Percentiles rank a stretch among this genome's conserved stretches.
These are phyloP conservation scores for Boehmeria nivea DNA, from an alignment of 306 rosid species.

Conservation along the genomic window DNA sequence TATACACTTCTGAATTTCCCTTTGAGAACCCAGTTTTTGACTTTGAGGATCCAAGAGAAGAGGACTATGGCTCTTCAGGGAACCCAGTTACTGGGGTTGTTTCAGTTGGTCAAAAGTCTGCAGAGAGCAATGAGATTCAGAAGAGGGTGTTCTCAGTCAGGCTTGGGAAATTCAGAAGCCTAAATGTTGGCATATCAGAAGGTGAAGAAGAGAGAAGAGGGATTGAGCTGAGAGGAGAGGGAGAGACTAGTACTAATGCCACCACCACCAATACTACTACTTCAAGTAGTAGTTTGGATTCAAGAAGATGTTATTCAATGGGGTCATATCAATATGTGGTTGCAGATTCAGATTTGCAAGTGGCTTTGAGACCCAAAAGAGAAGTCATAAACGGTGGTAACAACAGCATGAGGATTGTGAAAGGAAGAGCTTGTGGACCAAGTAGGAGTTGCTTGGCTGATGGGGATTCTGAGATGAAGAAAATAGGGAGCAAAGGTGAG, in stretches of 20 bases:
- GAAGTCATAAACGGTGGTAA: slow-evolving; percentile 31
- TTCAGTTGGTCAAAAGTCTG: slow-evolving; percentile 34
- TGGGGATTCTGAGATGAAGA: slow-evolving; percentile 62
- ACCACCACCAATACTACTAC: slow-evolving; percentile 19
- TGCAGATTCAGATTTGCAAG: slow-evolving; percentile 73
- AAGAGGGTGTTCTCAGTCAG: slow-evolving; percentile 76
- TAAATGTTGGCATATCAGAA: slow-evolving; percentile 41
- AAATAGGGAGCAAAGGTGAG: slow-evolving; percentile 69
- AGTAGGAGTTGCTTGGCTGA: too few species aligned
- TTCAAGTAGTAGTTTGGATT: slow-evolving; percentile 47
- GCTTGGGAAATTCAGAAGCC: slow-evolving; percentile 73
- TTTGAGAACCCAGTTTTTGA: slow-evolving; percentile 54
- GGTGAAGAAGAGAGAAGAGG: slow-evolving; percentile 17
- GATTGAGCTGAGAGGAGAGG: slow-evolving; percentile 28
- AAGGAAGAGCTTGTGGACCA: too few species aligned
- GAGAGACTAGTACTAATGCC: slow-evolving; percentile 43
- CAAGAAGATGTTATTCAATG: slow-evolving; percentile 89
- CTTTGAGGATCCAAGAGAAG: slow-evolving; percentile 48
- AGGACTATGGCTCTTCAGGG: slow-evolving; percentile 34
- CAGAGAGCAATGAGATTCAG: slow-evolving; percentile 47
- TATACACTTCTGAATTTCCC: slow-evolving; percentile 47
- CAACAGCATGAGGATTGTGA: slow-evolving; percentile 40
- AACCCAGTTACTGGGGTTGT: slow-evolving; percentile 29
- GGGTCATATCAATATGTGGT: slow-evolving; percentile 89
- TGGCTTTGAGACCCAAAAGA: slow-evolving; percentile 45